These are phyloP conservation scores for Wickerhamomyces sp. DNA, from an alignment of 1,139 yeast species.

Conservation along the genomic window DNA sequence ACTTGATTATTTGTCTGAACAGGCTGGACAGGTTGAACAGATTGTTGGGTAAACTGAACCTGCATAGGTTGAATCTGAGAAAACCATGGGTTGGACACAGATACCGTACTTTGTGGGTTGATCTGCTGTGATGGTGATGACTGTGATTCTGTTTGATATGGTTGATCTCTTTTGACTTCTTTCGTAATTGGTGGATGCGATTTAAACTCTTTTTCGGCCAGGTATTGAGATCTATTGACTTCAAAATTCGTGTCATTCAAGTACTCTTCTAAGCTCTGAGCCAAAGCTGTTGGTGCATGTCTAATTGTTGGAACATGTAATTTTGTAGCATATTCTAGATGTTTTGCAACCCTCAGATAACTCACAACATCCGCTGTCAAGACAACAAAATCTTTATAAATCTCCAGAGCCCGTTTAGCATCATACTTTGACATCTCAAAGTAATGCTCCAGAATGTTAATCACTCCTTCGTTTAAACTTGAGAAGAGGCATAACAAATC, in stretches of 20 bases:
- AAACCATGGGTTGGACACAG: slow-evolving; percentile 21
- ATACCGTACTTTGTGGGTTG: slow-evolving; percentile 15
- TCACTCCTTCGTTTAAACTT: slow-evolving; percentile 90
- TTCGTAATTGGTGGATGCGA: slow-evolving; percentile 2
- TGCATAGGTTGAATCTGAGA: slow-evolving; percentile 24
- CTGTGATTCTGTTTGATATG: background rate
- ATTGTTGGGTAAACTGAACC: slow-evolving; percentile 22
- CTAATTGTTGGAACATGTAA: slow-evolving; percentile 91
- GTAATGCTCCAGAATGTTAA: slow-evolving; percentile 85
- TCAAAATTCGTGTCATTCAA: slow-evolving; percentile 84
- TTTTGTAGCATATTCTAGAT: slow-evolving; percentile 79
- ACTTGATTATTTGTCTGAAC: slow-evolving; percentile 5
- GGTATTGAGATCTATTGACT: slow-evolving; percentile 67
- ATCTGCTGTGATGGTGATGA: slow-evolving; percentile 7
- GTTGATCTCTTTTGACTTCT: slow-evolving; percentile 9
- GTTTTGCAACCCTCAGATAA: slow-evolving; percentile 84
- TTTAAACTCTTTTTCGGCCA: slow-evolving; percentile 54
- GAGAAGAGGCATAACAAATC: slow-evolving; percentile 84
- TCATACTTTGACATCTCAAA: slow-evolving; percentile 86
- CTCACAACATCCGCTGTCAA: slow-evolving; percentile 86
- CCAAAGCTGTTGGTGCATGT: slow-evolving; percentile 94
- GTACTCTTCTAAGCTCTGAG: slow-evolving; percentile 83
- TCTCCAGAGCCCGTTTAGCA: slow-evolving; percentile 79
- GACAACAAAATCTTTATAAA: slow-evolving; percentile 80
- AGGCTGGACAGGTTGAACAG: slow-evolving; percentile 2